Evolutionary conservation across 1,284 basidiomycete genomes (phyloP).

Genomic region (Agroathelia rolfsii): DNA sequence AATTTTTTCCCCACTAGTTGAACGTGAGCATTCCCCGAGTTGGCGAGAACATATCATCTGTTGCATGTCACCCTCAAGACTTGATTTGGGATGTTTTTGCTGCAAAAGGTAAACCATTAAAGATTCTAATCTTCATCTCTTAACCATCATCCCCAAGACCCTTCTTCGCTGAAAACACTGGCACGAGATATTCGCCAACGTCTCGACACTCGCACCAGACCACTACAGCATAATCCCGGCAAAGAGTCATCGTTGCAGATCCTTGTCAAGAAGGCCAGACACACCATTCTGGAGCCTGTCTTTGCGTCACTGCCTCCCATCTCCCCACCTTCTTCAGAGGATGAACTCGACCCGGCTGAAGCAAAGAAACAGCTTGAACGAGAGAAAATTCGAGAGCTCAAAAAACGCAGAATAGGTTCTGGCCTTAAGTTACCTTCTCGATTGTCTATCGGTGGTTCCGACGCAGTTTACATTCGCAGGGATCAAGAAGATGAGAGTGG

Average conservation of each 20-base stretch:
- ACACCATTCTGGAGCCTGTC: slow-evolving; percentile 50
- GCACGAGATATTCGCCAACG: slow-evolving; percentile 31
- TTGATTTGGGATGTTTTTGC: slow-evolving; percentile 14
- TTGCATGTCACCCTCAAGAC: slow-evolving; percentile 1
- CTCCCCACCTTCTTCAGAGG: slow-evolving; percentile 19
- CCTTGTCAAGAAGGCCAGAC: slow-evolving; percentile 44
- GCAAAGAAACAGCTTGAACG: slow-evolving; percentile 33
- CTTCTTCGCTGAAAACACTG: slow-evolving; percentile 22
- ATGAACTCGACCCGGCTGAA: slow-evolving; percentile 28
- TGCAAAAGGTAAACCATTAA: slow-evolving; percentile 17
- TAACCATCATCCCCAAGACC: not conserved
- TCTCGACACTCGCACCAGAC: slow-evolving; percentile 24
- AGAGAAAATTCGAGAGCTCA: slow-evolving; percentile 45
- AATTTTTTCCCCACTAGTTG: not conserved
- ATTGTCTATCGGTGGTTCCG: slow-evolving; percentile 19
- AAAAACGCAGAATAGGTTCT: slow-evolving; percentile 36
- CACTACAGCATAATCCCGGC: slow-evolving; percentile 27
- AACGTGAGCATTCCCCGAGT: not conserved
- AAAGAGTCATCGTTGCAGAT: slow-evolving; percentile 37
- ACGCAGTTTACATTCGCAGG: slow-evolving; percentile 39
- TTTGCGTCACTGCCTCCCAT: slow-evolving; percentile 30
- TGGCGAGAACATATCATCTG: slow-evolving; percentile 1
- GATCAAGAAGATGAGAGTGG: slow-evolving; percentile 51
- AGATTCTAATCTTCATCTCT: slow-evolving; percentile 7
- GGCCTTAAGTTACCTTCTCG: slow-evolving; percentile 19